Percentiles rank a stretch among this genome's conserved stretches.
phyloP scores from a whole-genome alignment of 805 yeast genomes.

The Dipodascus geniculatus region DNA sequence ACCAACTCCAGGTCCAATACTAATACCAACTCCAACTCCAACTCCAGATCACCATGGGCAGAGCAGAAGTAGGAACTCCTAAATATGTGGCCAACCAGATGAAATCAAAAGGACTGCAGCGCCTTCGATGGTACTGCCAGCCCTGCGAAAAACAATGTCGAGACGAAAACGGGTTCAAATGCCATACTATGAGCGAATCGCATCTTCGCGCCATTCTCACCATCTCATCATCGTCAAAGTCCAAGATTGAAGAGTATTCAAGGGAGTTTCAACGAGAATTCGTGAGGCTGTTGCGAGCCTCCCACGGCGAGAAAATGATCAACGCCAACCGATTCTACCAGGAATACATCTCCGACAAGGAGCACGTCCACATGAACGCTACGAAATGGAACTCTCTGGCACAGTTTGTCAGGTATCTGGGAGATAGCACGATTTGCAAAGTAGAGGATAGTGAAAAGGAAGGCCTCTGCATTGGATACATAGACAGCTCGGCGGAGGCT shows the following conservation, averaged over 20 bases:
- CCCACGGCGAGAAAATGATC: slow-evolving; percentile 73
- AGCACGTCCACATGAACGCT: slow-evolving; percentile 85
- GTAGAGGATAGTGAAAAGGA: slow-evolving; percentile 33
- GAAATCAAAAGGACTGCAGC: slow-evolving; percentile 77
- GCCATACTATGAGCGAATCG: slow-evolving; percentile 74
- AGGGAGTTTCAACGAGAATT: slow-evolving; percentile 52
- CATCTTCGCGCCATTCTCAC: slow-evolving; percentile 51
- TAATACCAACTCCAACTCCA: too few relatives aligned
- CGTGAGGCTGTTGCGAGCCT: slow-evolving; percentile 42
- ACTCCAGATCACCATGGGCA: slow-evolving; percentile 30
- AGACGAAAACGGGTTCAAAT: slow-evolving; percentile 90
- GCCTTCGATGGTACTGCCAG: slow-evolving; percentile 78
- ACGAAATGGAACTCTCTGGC: slow-evolving; percentile 69
- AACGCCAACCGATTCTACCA: slow-evolving; percentile 83
- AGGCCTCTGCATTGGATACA: slow-evolving; percentile 37
- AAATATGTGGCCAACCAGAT: slow-evolving; percentile 63
- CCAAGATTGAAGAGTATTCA: slow-evolving; percentile 45
- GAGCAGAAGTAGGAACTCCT: slow-evolving; percentile 55
- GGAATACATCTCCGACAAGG: slow-evolving; percentile 70
- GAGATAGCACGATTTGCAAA: slow-evolving; percentile 41
- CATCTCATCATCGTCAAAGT: slow-evolving; percentile 32
- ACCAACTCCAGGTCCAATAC: too few relatives aligned
- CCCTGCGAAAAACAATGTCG: slow-evolving; percentile 87
- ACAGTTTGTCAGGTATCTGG: slow-evolving; percentile 52
- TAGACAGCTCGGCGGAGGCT: slow-evolving; percentile 44